These are phyloP conservation scores for Singerocomus inundabilis DNA, from an alignment of 1,284 basidiomycete genomes.

Conservation along the genomic window DNA sequence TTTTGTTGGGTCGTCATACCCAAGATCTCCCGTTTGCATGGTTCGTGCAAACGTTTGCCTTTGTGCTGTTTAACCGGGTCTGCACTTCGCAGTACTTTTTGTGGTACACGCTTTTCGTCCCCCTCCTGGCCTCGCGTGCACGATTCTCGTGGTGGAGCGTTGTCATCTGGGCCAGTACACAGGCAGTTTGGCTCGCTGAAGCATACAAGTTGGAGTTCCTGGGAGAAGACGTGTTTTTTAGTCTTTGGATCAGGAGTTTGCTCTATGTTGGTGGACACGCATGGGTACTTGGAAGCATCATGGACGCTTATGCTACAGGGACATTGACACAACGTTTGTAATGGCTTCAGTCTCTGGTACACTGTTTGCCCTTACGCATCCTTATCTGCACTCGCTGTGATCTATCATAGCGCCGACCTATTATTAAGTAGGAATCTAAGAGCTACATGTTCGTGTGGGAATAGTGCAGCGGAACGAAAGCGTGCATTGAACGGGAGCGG, in stretches of 20 bases:
- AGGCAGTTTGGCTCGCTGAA: slow-evolving; percentile 82
- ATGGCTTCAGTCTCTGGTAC: neutral
- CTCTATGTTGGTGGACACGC: slow-evolving; percentile 72
- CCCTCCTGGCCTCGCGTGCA: slow-evolving; percentile 74
- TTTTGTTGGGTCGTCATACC: slow-evolving; percentile 55
- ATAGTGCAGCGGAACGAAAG: slow-evolving; percentile 13
- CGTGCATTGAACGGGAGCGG: slow-evolving; percentile 15
- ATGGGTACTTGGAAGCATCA: slow-evolving; percentile 70
- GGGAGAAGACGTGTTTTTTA: slow-evolving; percentile 68
- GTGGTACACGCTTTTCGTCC: slow-evolving; percentile 94
- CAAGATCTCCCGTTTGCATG: slow-evolving; percentile 75
- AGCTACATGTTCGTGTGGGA: slow-evolving; percentile 14
- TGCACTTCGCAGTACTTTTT: slow-evolving; percentile 99
- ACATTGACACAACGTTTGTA: neutral
- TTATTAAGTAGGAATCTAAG: slow-evolving; percentile 27
- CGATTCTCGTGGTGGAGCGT: slow-evolving; percentile 49
- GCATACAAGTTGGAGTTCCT: slow-evolving; percentile 90
- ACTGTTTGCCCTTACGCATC: neutral
- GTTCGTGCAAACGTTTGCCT: slow-evolving; percentile 89
- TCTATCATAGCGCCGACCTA: slow-evolving; percentile 1
- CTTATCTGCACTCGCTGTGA: neutral
- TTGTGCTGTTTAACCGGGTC: slow-evolving; percentile 97
- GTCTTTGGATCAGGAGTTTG: slow-evolving; percentile 78
- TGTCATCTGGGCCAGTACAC: slow-evolving; percentile 73
- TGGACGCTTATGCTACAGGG: slow-evolving; percentile 47